Evolutionary conservation across 1,139 yeast genomes (phyloP), one percentile per base, ranked within the genome.

Genomic region (Cylindricascospora bacillispora): DNA sequence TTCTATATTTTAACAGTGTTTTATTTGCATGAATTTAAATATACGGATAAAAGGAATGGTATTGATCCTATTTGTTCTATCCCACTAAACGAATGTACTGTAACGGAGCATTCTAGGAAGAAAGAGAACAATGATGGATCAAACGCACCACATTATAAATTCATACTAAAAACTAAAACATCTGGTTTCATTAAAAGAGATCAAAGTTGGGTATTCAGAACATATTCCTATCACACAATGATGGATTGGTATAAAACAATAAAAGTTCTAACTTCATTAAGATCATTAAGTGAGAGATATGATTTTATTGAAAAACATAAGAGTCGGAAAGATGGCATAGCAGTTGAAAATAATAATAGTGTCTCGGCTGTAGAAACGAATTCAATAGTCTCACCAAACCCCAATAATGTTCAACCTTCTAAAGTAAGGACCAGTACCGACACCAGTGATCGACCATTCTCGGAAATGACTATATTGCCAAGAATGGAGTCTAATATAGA

Each of bases 171-270:
- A 38, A 78, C 92, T 15, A 80, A 76, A 43, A 74, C 78, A 43
- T 69, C 70, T 39, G 83, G 86, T 7, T 49, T 67, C 27, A 52
- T 72, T 26, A 77, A 77, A 41, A 67, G 82, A 45, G 79, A 81
- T 32, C 95, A 85, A 57, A 83, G 82, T 46, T 85, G 92, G 83
- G 93, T 83, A 12, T 89, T 89, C 60, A 67, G 94, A 45, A 77
- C 92, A 14, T 86, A 79, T 47, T 69, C 77, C 26, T 77, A 79
- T 47, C 75, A 73, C 29, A 61, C 68, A 28, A 78, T 83, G 83
- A 71, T 76, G 48, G 70, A 65, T 18, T 89, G 98, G 98, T 82
- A 70, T 54, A 68, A 69, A 38, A 93, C 80, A 49, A 64, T 85
- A 40, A 73, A 74, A 46, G 62, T 65, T 25, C 60, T 83, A 45